Conservation (phyloP, 768 basidiomycete genomes). For the Trametes cingulata region DNA sequence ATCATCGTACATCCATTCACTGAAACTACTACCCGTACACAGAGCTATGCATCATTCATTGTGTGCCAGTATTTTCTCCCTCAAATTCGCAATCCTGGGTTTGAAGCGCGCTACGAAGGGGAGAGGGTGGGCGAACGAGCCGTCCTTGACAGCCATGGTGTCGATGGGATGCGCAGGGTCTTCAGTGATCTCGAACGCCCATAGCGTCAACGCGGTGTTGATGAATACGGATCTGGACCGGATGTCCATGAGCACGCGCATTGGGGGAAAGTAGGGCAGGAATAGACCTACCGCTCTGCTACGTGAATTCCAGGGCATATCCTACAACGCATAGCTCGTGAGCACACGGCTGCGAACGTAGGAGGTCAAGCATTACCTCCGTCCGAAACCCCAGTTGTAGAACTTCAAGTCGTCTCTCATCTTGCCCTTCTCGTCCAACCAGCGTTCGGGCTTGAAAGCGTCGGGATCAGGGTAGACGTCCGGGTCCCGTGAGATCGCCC, state of each 20-base stretch:
- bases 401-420: constrained; percentile 32
- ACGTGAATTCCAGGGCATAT: constrained; percentile 69
- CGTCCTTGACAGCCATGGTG: constrained; percentile 59
- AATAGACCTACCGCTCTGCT: constrained; percentile 33
- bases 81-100: constrained; percentile 40
- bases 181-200: constrained; percentile 60
- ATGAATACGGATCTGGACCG: constrained; percentile 55
- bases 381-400: constrained; percentile 39
- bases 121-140: constrained; percentile 61
- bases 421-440: constrained; percentile 33
- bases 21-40: background rate
- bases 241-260: background rate
- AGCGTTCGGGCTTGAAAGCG: constrained; percentile 35
- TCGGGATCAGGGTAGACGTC: constrained; percentile 36
- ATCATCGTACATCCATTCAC: background rate
- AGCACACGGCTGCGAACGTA: no score
- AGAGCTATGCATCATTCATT: background rate
- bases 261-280: background rate
- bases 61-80: constrained; percentile 8
- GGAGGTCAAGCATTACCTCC: constrained; percentile 34
- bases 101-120: constrained; percentile 61
- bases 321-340: constrained; percentile 31
- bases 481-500: constrained; percentile 37
- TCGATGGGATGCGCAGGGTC: constrained; percentile 60
- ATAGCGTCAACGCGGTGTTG: constrained; percentile 62